These are phyloP conservation scores for Stipa capillata DNA, from an alignment of 176 grass and related monocot species.

Conservation along the genomic window DNA sequence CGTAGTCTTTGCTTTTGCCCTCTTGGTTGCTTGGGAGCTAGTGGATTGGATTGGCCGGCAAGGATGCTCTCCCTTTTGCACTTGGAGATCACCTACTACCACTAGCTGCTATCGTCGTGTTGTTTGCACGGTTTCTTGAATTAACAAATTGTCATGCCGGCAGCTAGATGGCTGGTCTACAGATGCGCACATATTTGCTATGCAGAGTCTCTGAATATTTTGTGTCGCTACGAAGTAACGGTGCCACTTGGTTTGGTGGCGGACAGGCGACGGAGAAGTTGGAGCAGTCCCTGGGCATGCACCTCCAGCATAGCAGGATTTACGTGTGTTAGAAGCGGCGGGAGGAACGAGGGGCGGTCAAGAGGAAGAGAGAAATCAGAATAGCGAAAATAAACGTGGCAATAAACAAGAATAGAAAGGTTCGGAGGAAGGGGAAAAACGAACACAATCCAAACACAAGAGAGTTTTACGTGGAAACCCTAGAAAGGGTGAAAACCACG, in stretches of 20 bases:
- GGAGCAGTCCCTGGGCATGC: constrained; percentile 34
- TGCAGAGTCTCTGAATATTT: background rate
- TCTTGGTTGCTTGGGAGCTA: constrained; percentile 33
- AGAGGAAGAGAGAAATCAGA: too few species aligned
- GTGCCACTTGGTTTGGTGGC: background rate
- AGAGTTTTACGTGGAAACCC: too few species aligned
- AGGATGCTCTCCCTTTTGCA: constrained; percentile 3
- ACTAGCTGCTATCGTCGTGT: constrained; percentile 16
- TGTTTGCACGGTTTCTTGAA: too few species aligned
- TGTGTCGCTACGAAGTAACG: background rate
- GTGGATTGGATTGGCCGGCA: constrained; percentile 19
- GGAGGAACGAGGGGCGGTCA: too few species aligned
- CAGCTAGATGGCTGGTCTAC: too few species aligned
- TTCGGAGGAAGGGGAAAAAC: too few species aligned
- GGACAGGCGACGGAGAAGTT: constrained; percentile 49
- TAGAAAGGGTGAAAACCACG: too few species aligned
- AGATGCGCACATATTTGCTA: background rate
- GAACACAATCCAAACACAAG: too few species aligned
- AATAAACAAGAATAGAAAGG: too few species aligned
- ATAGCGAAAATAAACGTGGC: too few species aligned
- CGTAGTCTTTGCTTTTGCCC: constrained; percentile 23
- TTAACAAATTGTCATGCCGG: background rate
- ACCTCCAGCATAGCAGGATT: constrained; percentile 40
- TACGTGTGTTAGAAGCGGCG: too few species aligned
- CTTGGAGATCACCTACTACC: constrained; percentile 24